A percentile compares a stretch with the other conserved stretches of the same genome.
These are phyloP conservation scores for Tricholoma matsutake DNA, from an alignment of 768 basidiomycete species.

Conservation along the genomic window DNA sequence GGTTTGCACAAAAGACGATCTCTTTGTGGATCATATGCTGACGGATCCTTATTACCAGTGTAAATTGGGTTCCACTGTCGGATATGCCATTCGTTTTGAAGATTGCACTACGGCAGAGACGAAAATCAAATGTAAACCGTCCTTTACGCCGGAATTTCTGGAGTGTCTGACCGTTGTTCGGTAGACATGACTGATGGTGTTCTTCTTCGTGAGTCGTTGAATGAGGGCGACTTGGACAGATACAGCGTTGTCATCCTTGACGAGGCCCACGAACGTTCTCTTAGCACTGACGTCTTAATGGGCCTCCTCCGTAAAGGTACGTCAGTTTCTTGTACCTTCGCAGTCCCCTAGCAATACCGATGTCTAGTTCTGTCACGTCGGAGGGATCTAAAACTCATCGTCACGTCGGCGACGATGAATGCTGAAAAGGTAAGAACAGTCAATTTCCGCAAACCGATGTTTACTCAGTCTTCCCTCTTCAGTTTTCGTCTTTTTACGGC, in stretches of 20 bases:
- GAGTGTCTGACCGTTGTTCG: neutral
- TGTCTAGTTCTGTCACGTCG: conserved; percentile 76
- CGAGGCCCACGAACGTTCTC: conserved; percentile 95
- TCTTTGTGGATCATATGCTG: neutral
- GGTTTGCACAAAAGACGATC: conserved; percentile 39
- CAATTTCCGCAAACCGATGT: neutral
- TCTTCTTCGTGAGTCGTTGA: conserved; percentile 93
- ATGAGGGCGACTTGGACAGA: conserved; percentile 96
- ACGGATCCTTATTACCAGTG: conserved; percentile 43
- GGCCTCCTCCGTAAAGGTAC: conserved; percentile 89
- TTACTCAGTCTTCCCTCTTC: neutral
- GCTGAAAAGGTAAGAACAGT: conserved; percentile 79
- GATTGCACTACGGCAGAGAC: conserved; percentile 94
- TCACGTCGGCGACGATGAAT: conserved; percentile 99
- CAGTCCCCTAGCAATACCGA: conserved; percentile 6
- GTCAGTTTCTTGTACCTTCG: conserved; percentile 21
- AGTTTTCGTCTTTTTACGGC: conserved; percentile 96
- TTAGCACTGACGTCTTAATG: conserved; percentile 98
- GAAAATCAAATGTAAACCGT: conserved; percentile 87
- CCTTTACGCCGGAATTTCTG: neutral
- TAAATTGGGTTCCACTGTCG: conserved; percentile 86
- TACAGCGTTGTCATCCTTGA: conserved; percentile 99
- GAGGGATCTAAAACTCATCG: conserved; percentile 91
- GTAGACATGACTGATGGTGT: conserved; percentile 99
- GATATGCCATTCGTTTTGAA: conserved; percentile 98